Evolutionary conservation across 2,329 filamentous ascomycete genomes (phyloP), one percentile per base, ranked within the genome.

Genomic region (Cladosporium phlei): DNA sequence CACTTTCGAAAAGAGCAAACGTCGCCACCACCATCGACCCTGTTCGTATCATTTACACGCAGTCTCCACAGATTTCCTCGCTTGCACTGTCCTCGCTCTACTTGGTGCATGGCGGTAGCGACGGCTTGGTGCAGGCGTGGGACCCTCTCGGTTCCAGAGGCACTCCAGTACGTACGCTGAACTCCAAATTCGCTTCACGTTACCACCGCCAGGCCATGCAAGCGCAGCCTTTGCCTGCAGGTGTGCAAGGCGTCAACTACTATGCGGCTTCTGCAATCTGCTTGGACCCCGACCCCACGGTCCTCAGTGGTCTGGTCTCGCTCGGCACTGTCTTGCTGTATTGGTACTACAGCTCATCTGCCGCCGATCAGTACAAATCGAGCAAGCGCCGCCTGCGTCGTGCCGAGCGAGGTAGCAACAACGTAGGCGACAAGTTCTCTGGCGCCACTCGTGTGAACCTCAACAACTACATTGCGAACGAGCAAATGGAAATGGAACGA

Each of bases 41-140:
- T 1, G 61, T 94, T n/a, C 82, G 88, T 21, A 75, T 85, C 40
- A 90, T 97, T 35, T 82, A 90, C 58, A 97, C 93, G 0, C 88
- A 95, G 35, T 97, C 91, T 0, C 89, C 91, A 0, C 79, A 88
- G 61, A 82, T 97, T 14, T 87, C 89, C 0, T 88, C 83, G 51
- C 67, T 98, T 12, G 93, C 85, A 5, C 66, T 95, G 37, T 88
- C 89, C 1, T 86, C 88, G 2, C 72, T 98, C 12, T 94, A 95
- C 61, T 69, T 98, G 12, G 86, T 97, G 5, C 88, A 95, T 63
- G 93, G 93, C 39, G 93, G 93, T 20, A 95, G 86, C 55, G 93
- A 98, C 67, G 91, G 93, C 1, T 78, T 97, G 3, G 91, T 95
- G 4, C 93, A 97, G 65, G 87, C 89, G 5, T 98, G 93, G 93